A percentile compares a stretch with the other conserved stretches of the same genome.
Evolutionary conservation across 306 rosid species (phyloP).

Genomic region (Boehmeria nivea): DNA sequence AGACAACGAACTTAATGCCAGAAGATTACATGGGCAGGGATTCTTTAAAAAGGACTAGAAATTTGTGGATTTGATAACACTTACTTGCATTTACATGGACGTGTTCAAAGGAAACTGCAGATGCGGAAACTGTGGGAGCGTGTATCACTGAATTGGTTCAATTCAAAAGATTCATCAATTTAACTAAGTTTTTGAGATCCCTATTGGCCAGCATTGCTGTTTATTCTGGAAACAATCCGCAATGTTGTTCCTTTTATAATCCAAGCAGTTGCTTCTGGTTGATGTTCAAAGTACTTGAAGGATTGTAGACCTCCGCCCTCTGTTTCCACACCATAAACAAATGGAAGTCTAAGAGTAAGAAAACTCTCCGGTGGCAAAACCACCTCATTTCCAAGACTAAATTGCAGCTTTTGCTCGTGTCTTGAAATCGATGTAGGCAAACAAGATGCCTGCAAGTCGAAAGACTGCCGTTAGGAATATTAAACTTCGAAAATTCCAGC

Average conservation of each 20-base stretch:
- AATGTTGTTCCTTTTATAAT: conserved; percentile 67
- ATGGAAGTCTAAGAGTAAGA: conserved; percentile 76
- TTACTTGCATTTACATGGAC: conserved; percentile 37
- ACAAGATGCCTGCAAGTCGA: conserved; percentile 59
- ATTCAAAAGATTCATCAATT: conserved; percentile 20
- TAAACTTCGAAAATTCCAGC: background rate
- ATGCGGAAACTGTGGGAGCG: conserved; percentile 13
- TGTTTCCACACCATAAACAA: conserved; percentile 72
- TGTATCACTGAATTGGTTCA: conserved; percentile 13
- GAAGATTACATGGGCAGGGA: too few species aligned
- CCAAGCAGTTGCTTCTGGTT: conserved; percentile 91
- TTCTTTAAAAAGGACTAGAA: too few species aligned
- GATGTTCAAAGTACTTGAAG: conserved; percentile 64
- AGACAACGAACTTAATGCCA: too few species aligned
- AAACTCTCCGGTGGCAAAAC: conserved; percentile 89
- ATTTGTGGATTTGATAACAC: background rate
- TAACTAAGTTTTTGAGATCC: conserved; percentile 40
- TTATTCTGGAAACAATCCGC: conserved; percentile 58
- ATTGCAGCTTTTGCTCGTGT: conserved; percentile 67
- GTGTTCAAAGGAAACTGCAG: conserved; percentile 17
- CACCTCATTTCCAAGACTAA: conserved; percentile 67
- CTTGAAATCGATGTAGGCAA: conserved; percentile 55
- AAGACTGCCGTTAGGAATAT: background rate
- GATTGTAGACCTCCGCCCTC: conserved; percentile 63
- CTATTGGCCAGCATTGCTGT: conserved; percentile 32